Evolutionary conservation across 202 grass and related monocot genomes (phyloP), one percentile per base, ranked within the genome.

Genomic region (Dendrocalamus latiflorus): DNA sequence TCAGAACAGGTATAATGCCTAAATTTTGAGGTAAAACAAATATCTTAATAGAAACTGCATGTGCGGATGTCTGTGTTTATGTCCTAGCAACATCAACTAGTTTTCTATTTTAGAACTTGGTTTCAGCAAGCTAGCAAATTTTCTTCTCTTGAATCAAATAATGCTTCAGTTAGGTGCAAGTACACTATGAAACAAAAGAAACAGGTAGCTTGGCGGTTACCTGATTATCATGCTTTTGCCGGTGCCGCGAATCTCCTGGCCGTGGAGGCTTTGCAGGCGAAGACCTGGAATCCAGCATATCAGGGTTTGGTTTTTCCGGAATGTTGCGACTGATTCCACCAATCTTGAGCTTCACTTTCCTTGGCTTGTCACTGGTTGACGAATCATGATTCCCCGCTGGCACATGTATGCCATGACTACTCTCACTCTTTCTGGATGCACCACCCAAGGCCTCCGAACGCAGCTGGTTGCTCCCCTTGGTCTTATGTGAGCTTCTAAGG

Each of bases 311-410:
- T 58, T 90, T 95, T 39, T 80, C 64, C n/a, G 87, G 65, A 60
- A 95, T 84, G 11, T 62, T 92, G 10, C 81, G 66, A 12, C 88
- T 86, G 78, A 99, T 83, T 62, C 87, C 89, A 63, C 92, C 89
- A 41, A 94, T 94, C 88, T 99, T 99, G 75, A 99, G 91, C 74
- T 95, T 99, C 80, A 95, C 74, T 76, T 95, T 94, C 84, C 81
- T 89, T 55, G 88, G 80, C 47, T 95, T 98, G 48, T 65, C 90
- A 34, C 87, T 84, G 1, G 57, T 39, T 26, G 68, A 77, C 9
- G 36, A 44, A 81, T 86, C 75, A 1, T 60, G 34, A 25, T 68
- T 76, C 8, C 41, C 68, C 11, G 60, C 42, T 3, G 74, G 53
- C 18, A 36, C 43, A 75, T 28, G 42, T 2, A 43, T 50, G 6